Evolutionary conservation across 2,329 filamentous ascomycete species (phyloP).

Genomic region (Fonsecaea monophora): DNA sequence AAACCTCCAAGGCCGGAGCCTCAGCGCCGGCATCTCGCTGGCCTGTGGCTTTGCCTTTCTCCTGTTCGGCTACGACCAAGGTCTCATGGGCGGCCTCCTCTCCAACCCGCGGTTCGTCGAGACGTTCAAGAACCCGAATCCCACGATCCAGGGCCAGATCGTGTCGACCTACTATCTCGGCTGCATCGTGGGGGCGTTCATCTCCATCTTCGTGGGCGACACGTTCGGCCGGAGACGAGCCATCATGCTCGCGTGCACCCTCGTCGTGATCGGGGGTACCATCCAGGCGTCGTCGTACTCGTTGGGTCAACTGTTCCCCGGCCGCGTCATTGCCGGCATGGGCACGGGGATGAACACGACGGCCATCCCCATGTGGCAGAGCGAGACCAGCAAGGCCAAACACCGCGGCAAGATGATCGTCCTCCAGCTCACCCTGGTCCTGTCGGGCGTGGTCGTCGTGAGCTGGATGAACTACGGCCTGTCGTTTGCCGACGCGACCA

Average conservation of each 20-base stretch:
- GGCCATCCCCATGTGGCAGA: constrained; percentile 52
- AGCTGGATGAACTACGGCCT: constrained; percentile 30
- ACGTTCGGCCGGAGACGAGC: constrained; percentile 51
- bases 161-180: constrained; percentile 62
- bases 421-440: constrained; percentile 33
- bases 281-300: constrained; percentile 52
- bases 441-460: constrained; percentile 28
- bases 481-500: constrained; percentile 45
- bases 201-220: constrained; percentile 46
- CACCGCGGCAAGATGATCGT: constrained; percentile 50
- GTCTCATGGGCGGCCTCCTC: constrained; percentile 46
- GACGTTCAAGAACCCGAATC: constrained; percentile 43
- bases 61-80: constrained; percentile 52
- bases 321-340: constrained; percentile 54
- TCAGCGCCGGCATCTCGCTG: constrained; percentile 14
- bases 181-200: constrained; percentile 30
- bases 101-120: constrained; percentile 41
- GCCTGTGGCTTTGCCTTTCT: constrained; percentile 56
- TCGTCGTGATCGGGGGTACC: constrained; percentile 54
- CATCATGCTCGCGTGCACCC: constrained; percentile 51
- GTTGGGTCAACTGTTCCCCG: constrained; percentile 55
- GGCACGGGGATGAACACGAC: constrained; percentile 46
- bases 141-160: constrained; percentile 59
- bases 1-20: constrained; percentile 9
- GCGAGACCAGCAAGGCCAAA: constrained; percentile 53